phyloP scores from a whole-genome alignment of 2,329 filamentous ascomycete genomes.

The Domatiomyces globalis region DNA sequence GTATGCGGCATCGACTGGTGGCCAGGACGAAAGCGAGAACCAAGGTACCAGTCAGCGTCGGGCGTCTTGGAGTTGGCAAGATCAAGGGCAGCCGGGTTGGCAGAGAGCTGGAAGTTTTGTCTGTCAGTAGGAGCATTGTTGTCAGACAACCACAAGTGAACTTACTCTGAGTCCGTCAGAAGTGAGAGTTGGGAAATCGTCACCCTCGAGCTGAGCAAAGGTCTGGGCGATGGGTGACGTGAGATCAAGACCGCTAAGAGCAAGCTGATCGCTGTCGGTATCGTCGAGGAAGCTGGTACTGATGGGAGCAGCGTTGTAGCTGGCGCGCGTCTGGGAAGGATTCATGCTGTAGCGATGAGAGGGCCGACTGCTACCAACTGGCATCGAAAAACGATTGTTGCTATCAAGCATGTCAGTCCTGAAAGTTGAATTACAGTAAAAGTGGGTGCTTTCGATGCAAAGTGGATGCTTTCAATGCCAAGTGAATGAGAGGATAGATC shows the following conservation, averaged over 20 bases:
- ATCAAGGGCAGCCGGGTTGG: constrained; percentile 68
- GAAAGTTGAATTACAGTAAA: constrained; percentile 1
- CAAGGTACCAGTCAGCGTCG: constrained; percentile 46
- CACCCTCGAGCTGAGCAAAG: constrained; percentile 56
- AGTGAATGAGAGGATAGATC: neutral
- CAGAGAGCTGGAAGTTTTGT: constrained; percentile 50
- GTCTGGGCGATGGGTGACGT: constrained; percentile 52
- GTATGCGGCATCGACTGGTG: constrained; percentile 47
- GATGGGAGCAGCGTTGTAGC: constrained; percentile 55
- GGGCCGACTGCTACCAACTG: constrained; percentile 45
- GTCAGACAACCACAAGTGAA: neutral
- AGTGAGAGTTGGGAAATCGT: constrained; percentile 72
- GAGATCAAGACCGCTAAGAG: constrained; percentile 10
- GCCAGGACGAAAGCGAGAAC: constrained; percentile 54
- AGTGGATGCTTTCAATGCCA: neutral
- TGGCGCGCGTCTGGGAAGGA: constrained; percentile 1
- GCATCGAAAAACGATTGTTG: constrained; percentile 86
- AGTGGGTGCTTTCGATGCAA: neutral
- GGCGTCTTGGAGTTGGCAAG: constrained; percentile 57
- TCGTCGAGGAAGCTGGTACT: constrained; percentile 72
- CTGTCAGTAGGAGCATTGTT: constrained; percentile 5
- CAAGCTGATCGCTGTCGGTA: constrained; percentile 46
- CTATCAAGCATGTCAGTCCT: constrained; percentile 32
- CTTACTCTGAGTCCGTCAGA: constrained; percentile 29
- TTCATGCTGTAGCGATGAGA: constrained; percentile 11